Percentiles rank a stretch among this genome's conserved stretches.
phyloP scores from a whole-genome alignment of 768 basidiomycete species.

The Suillus luteus region DNA sequence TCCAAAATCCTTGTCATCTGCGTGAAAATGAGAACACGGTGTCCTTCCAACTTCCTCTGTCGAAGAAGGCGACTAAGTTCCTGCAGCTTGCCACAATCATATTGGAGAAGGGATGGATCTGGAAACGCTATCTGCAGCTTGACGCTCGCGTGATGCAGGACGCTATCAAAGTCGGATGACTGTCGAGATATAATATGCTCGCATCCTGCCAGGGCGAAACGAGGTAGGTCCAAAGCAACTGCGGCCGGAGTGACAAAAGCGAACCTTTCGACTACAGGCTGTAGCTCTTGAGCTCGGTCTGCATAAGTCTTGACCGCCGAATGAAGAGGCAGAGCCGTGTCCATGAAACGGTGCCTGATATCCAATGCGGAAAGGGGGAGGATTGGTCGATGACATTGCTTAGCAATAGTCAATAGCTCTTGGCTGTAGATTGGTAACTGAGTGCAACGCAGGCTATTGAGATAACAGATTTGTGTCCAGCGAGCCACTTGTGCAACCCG shows the following conservation, averaged over 20 bases:
- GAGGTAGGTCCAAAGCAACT: conserved; percentile 74
- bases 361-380: conserved; percentile 52
- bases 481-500: conserved; percentile 54
- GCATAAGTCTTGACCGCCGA: conserved; percentile 64
- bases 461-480: conserved; percentile 70
- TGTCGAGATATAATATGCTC: conserved; percentile 30
- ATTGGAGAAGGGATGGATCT: conserved; percentile 84
- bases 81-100: conserved; percentile 96
- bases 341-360: conserved; percentile 40
- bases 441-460: conserved; percentile 74
- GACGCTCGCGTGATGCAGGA: conserved; percentile 72
- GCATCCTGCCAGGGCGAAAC: conserved; percentile 55
- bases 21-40: conserved; percentile 92
- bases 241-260: conserved; percentile 80
- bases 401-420: conserved; percentile 46
- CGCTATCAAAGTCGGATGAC: conserved; percentile 58
- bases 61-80: conserved; percentile 77
- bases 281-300: conserved; percentile 56
- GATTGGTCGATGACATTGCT: conserved; percentile 46
- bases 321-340: conserved; percentile 44
- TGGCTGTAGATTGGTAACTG: conserved; percentile 43
- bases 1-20: conserved; percentile 96
- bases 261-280: conserved; percentile 62
- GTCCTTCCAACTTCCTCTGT: conserved; percentile 83
- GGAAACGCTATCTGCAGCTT: conserved; percentile 94